Percentiles rank a stretch among this genome's conserved stretches.
phyloP scores from a whole-genome alignment of 352 stramenopile genomes.

The Phytophthora boehmeriae region DNA sequence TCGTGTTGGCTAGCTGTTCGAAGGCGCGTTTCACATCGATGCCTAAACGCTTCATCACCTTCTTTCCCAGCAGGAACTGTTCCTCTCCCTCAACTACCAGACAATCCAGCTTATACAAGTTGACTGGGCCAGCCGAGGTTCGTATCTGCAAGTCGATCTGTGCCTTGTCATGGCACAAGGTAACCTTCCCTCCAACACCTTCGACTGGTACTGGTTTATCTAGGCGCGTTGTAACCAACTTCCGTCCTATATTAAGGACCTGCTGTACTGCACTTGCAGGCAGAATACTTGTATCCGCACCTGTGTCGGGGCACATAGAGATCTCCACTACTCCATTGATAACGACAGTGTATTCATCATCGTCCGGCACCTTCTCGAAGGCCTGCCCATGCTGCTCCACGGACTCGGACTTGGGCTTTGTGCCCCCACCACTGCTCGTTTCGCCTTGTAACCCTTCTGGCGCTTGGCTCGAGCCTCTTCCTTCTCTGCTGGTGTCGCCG shows the following conservation, averaged over 20 bases:
- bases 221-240: not conserved
- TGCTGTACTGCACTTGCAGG: not conserved
- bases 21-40: slow-evolving; percentile 24
- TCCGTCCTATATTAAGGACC: not conserved
- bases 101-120: slow-evolving; percentile 10
- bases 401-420: too few species aligned
- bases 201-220: not conserved
- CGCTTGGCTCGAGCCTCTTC: not conserved
- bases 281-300: slow-evolving; percentile 1
- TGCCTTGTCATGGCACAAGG: not conserved
- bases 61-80: slow-evolving; percentile 8
- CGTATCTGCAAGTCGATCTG: slow-evolving; percentile 12
- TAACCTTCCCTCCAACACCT: not conserved
- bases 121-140: slow-evolving; percentile 12
- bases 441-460: not conserved
- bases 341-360: slow-evolving; percentile 5
- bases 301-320: slow-evolving; percentile 13
- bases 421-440: not conserved
- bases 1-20: slow-evolving; percentile 15
- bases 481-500: not conserved
- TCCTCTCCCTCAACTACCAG: slow-evolving; percentile 4
- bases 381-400: too few species aligned
- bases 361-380: too few species aligned
- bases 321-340: slow-evolving; percentile 13
- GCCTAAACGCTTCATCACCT: slow-evolving; percentile 9